Conservation (phyloP, 2,329 filamentous ascomycete species). For the Nothomitra cinnamomea region DNA sequence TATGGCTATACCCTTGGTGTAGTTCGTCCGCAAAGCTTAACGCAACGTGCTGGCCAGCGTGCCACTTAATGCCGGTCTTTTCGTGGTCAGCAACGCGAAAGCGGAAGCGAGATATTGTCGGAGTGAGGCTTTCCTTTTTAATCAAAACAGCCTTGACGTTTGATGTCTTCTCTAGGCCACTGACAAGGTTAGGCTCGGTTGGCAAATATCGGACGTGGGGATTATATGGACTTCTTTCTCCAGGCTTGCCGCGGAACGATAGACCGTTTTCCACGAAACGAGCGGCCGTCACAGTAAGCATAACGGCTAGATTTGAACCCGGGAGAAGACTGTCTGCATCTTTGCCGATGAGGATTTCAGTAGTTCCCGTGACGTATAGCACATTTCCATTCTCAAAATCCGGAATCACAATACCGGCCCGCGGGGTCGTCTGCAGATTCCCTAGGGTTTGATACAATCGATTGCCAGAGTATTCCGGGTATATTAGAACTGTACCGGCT, state of each 20-base stretch:
- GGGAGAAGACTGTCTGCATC: slow-evolving; percentile 46
- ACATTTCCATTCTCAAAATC: slow-evolving; percentile 57
- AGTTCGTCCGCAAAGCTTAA: slow-evolving; percentile 55
- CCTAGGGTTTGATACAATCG: slow-evolving; percentile 69
- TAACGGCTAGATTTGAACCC: slow-evolving; percentile 55
- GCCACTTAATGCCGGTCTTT: slow-evolving; percentile 35
- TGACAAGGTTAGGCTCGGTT: slow-evolving; percentile 30
- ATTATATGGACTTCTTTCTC: slow-evolving; percentile 60
- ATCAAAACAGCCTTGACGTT: slow-evolving; percentile 36
- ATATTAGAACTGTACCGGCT: slow-evolving; percentile 38
- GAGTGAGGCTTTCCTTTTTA: slow-evolving; percentile 42
- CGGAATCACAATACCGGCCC: slow-evolving; percentile 53
- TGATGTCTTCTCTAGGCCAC: slow-evolving; percentile 8
- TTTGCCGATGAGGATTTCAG: slow-evolving; percentile 47
- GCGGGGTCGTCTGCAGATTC: slow-evolving; percentile 51
- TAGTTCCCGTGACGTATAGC: slow-evolving; percentile 55
- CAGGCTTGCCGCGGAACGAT: slow-evolving; percentile 43
- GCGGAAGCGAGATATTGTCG: slow-evolving; percentile 48
- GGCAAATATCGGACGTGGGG: slow-evolving; percentile 50
- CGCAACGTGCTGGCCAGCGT: slow-evolving; percentile 60
- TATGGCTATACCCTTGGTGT: slow-evolving; percentile 61
- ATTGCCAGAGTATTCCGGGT: slow-evolving; percentile 77
- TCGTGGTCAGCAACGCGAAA: slow-evolving; percentile 30
- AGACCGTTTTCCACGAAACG: slow-evolving; percentile 48
- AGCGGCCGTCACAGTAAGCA: slow-evolving; percentile 42